Evolutionary conservation across 2,329 filamentous ascomycete genomes (phyloP).

Genomic region (Didymella pomorum): DNA sequence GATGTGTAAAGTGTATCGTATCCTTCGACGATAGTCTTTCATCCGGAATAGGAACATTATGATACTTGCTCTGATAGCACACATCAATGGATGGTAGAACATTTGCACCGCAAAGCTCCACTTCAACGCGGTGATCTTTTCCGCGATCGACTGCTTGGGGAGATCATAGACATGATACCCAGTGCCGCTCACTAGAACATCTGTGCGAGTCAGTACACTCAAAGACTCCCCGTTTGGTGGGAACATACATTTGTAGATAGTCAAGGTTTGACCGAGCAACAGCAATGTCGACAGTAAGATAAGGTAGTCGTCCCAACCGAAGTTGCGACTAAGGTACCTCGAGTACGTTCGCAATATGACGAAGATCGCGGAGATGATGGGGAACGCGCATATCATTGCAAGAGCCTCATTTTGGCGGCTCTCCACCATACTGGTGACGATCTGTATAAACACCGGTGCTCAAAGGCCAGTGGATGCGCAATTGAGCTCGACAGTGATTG

Average conservation of each 20-base stretch:
- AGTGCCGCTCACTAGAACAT: conserved; percentile 42
- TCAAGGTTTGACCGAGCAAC: conserved; percentile 35
- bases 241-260: conserved; percentile 36
- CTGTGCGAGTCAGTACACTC: conserved; percentile 20
- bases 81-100: conserved; percentile 50
- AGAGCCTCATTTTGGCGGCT: conserved; percentile 41
- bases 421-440: conserved; percentile 31
- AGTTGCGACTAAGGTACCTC: conserved; percentile 42
- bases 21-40: conserved; percentile 41
- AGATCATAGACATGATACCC: conserved; percentile 46
- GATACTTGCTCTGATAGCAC: conserved; percentile 48
- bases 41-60: conserved; percentile 51
- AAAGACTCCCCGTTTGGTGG: neutral
- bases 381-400: conserved; percentile 38
- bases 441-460: neutral
- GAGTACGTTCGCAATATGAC: conserved; percentile 39
- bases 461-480: conserved; percentile 5
- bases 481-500: neutral
- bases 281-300: conserved; percentile 38
- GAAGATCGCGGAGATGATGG: conserved; percentile 40
- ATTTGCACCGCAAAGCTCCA: conserved; percentile 51
- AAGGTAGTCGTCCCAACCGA: conserved; percentile 46
- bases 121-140: conserved; percentile 38
- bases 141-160: conserved; percentile 38
- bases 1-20: conserved; percentile 42